These are phyloP conservation scores for Suhomyces wounanorum DNA, from an alignment of 1,139 yeast species.

Conservation along the genomic window DNA sequence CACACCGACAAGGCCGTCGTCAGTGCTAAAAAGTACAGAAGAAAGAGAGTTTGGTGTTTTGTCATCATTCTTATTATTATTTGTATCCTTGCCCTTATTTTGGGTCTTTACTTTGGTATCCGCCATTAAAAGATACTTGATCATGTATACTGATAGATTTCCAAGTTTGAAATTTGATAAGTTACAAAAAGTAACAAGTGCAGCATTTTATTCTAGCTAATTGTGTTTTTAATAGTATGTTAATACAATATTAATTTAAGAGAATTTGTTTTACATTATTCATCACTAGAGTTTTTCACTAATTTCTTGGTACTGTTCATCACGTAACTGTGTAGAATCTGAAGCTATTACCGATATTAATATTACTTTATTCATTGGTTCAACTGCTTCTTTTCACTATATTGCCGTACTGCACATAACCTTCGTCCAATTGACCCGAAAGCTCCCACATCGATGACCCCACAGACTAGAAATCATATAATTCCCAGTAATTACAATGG, in stretches of 20 bases:
- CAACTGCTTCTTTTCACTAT: no score
- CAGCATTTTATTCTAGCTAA: slow-evolving; percentile 9
- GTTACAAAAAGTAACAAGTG: slow-evolving; percentile 12
- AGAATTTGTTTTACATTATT: neutral
- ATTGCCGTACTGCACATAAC: neutral
- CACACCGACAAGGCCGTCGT: slow-evolving; percentile 90
- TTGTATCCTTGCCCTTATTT: slow-evolving; percentile 67
- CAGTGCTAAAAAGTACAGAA: slow-evolving; percentile 88
- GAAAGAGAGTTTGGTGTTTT: slow-evolving; percentile 87
- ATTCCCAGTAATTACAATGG: neutral
- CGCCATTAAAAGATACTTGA: slow-evolving; percentile 16
- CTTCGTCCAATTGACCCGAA: neutral
- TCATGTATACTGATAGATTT: slow-evolving; percentile 13
- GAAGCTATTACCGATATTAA: no score
- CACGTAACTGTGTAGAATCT: no score
- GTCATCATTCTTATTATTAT: slow-evolving; percentile 62
- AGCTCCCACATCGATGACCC: neutral
- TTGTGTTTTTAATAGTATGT: slow-evolving; percentile 11
- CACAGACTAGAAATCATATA: neutral
- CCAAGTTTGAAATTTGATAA: slow-evolving; percentile 7
- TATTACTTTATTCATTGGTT: no score
- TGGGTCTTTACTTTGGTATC: slow-evolving; percentile 50
- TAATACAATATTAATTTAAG: slow-evolving; percentile 4
- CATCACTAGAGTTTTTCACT: neutral
- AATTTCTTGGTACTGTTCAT: neutral